Base-by-base conservation (phyloP, 2,329 filamentous ascomycete species). In the Cercospora sp. region DNA sequence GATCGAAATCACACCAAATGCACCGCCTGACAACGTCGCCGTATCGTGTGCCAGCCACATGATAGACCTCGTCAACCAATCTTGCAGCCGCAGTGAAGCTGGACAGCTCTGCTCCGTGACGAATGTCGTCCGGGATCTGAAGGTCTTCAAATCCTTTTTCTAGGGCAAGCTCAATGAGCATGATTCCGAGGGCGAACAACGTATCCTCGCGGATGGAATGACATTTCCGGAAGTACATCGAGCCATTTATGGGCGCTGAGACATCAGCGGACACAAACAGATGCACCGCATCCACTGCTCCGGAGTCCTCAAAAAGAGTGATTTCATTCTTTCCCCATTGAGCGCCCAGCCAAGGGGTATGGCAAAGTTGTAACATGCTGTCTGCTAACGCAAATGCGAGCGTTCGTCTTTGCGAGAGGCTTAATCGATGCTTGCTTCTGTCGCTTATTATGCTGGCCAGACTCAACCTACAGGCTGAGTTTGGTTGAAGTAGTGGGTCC, bases 91-190 rank as follows among this genome's bases (percentile, higher is more conserved):
- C 3, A 23, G 23, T 23, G 23, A 23, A 23, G 23, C 23, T 23
- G 23, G 23, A 58, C 1, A 33, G 57, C 16, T 59, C 31, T 3
- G 33, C n/a, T 4, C 63, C 63, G 18, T 30, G 40, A 2, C 30
- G 53, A 5, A 8, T 16, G 26, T 65, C 63, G 3, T 60, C 53
- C n/a, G 31, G 16, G 18, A 20, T 18, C 18, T 33, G 57, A 2
- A 79, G 62, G 0, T 73, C 70, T 4, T 67, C 63, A 3, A 79
- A 67, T 2, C 75, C 60, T 63, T 75, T 69, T 2, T 72, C 69
- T 53, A 76, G 74, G 70, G 77, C 79, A 3, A 81, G 73, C 64
- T 80, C 77, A 28, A 79, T 77, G 3, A 80, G 73, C 13, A 78
- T 65, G 1, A 79, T 67, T 0, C 78, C 78, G 0, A 80, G 68